Evolutionary conservation across 129 eudicot genomes (phyloP).

Genomic region (Escallonia rubra): DNA sequence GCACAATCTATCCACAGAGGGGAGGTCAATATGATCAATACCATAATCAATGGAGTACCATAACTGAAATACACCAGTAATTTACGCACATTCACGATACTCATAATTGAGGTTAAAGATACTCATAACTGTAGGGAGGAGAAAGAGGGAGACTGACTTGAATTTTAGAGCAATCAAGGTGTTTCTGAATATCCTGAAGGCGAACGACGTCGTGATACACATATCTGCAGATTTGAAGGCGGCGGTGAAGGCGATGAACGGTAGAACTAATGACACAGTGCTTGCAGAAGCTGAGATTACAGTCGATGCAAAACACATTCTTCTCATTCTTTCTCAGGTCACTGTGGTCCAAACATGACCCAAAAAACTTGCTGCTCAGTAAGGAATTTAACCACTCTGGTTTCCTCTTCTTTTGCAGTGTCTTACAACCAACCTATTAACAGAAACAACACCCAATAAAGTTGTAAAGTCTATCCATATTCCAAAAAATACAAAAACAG

Average conservation of each 20-base stretch:
- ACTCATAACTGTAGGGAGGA: too few relatives aligned
- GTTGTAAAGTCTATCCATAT: too few relatives aligned
- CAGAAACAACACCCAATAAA: too few relatives aligned
- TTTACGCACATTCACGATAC: too few relatives aligned
- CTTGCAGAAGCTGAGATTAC: constrained; percentile 52
- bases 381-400: constrained; percentile 46
- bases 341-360: constrained; percentile 40
- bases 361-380: constrained; percentile 47
- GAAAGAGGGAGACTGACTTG: constrained; percentile 37
- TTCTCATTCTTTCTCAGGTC: constrained; percentile 53
- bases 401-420: constrained; percentile 13
- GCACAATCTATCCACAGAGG: too few relatives aligned
- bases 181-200: constrained; percentile 57
- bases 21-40: too few relatives aligned
- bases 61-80: too few relatives aligned
- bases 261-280: constrained; percentile 39
- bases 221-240: constrained; percentile 64
- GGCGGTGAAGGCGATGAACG: constrained; percentile 34
- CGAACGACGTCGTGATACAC: constrained; percentile 78
- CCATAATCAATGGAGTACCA: too few relatives aligned
- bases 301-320: constrained; percentile 65
- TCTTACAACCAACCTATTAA: constrained; percentile 25
- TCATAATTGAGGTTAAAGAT: too few relatives aligned
- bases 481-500: too few relatives aligned
- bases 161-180: constrained; percentile 61